Evolutionary conservation across 208 protist species (phyloP).

Genomic region (Trypanosoma cruzi): DNA sequence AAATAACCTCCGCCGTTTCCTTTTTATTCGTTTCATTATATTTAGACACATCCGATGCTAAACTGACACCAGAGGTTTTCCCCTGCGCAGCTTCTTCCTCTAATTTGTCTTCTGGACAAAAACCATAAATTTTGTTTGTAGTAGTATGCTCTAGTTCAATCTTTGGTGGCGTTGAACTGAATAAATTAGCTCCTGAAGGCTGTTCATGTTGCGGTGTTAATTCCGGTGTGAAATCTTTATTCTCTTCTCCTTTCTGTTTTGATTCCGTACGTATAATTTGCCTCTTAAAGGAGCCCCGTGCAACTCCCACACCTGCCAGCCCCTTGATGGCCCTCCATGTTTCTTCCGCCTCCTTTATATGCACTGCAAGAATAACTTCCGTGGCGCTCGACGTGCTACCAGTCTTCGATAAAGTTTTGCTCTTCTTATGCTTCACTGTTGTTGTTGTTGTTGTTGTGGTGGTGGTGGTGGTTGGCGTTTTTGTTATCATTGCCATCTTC

Average conservation of each 20-base stretch:
- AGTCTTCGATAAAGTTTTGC: background rate
- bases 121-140: background rate
- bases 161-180: background rate
- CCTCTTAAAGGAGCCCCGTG: background rate
- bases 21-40: background rate
- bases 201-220: background rate
- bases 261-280: background rate
- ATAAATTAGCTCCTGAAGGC: background rate
- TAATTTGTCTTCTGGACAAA: background rate
- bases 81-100: background rate
- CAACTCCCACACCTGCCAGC: background rate
- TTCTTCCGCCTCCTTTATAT: slow-evolving; percentile 19
- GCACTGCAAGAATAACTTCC: slow-evolving; percentile 8
- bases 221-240: background rate
- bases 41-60: background rate
- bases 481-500: background rate
- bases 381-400: background rate
- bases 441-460: background rate
- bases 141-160: background rate
- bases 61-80: background rate
- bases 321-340: slow-evolving; percentile 23
- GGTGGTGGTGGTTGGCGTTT: background rate
- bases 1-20: background rate
- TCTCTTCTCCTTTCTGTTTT: background rate
- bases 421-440: background rate